A percentile compares a stretch with the other conserved stretches of the same genome.
phyloP scores from a whole-genome alignment of 768 basidiomycete genomes.

The Tephrocybe sp. region DNA sequence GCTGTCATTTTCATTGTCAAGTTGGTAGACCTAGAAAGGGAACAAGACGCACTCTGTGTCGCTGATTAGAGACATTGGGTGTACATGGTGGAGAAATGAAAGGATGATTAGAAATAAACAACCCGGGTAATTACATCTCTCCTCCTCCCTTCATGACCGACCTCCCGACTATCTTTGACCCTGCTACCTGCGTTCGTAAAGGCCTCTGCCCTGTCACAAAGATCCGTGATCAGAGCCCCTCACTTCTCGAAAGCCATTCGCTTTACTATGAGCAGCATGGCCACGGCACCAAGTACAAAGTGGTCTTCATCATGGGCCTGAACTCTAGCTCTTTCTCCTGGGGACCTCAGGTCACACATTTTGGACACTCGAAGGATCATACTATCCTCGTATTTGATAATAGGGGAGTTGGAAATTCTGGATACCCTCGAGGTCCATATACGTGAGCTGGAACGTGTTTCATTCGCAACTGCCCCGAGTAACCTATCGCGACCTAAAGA shows the following conservation, averaged over 20 bases:
- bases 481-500: conserved; percentile 31
- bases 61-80: conserved; percentile 57
- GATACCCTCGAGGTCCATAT: conserved; percentile 71
- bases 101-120: not conserved
- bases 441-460: conserved; percentile 47
- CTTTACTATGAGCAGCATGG: conserved; percentile 83
- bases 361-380: conserved; percentile 51
- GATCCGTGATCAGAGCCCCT: conserved; percentile 41
- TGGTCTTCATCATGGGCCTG: conserved; percentile 79
- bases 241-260: conserved; percentile 61
- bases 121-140: not conserved
- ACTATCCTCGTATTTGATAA: conserved; percentile 79
- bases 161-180: conserved; percentile 52
- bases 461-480: not conserved
- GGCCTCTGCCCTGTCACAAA: conserved; percentile 75
- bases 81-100: not conserved
- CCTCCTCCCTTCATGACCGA: not conserved
- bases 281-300: conserved; percentile 50
- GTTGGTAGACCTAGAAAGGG: not conserved
- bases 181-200: conserved; percentile 58
- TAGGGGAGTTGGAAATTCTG: conserved; percentile 77
- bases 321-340: conserved; percentile 65
- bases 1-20: conserved; percentile 27
- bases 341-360: conserved; percentile 62
- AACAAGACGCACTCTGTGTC: conserved; percentile 51